Evolutionary conservation across 2,329 filamentous ascomycete genomes (phyloP), one percentile per base, ranked within the genome.

Genomic region (Atkinsonella hypoxylon): DNA sequence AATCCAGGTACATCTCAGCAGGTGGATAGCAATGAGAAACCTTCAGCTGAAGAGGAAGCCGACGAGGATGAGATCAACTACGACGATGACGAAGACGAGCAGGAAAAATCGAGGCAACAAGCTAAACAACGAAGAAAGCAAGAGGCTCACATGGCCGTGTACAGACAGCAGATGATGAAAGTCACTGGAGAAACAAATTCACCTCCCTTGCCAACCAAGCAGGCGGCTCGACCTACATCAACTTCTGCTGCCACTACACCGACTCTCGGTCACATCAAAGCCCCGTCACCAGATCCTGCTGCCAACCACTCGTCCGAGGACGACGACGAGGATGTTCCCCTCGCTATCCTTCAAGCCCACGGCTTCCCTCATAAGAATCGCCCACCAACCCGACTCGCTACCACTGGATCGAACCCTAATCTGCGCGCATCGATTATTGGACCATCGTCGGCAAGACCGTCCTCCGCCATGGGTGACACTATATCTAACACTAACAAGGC

Each of bases 91-190:
- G 85, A 90, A 41, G 88, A 94, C 58, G 89, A 94, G 55, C 65
- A 76, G 0, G 88, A 94, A 61, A 87, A 86, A 61, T 80, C 81
- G 30, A 84, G 76, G 62, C 77, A 87, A 62, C 75, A 85, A 45
- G 81, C 84, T 17, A 86, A 83, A 63, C 87, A 93, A 64, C 77
- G 89, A 55, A 80, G 82, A 60, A 93, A 90, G 72, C 89, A 95
- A 64, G 88, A 95, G 66, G 89, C 89, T 12, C 88, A 93, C 64
- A 83, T 95, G 73, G 78, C 88, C 1, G 84, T 95, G 1, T 95
- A 95, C 65, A 81, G 89, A 52, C 89, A 95, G 65, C 87, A 93
- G 67, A 95, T 95, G 89, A 95, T 91, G 86, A 95, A 95, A 68
- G 85, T 93, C 31, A 94, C 89, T 1, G 89, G 89, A 45, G 87